A percentile compares a stretch with the other conserved stretches of the same genome.
phyloP scores from a whole-genome alignment of 805 yeast species.

The Cyberlindnera xishuangbannaensis region DNA sequence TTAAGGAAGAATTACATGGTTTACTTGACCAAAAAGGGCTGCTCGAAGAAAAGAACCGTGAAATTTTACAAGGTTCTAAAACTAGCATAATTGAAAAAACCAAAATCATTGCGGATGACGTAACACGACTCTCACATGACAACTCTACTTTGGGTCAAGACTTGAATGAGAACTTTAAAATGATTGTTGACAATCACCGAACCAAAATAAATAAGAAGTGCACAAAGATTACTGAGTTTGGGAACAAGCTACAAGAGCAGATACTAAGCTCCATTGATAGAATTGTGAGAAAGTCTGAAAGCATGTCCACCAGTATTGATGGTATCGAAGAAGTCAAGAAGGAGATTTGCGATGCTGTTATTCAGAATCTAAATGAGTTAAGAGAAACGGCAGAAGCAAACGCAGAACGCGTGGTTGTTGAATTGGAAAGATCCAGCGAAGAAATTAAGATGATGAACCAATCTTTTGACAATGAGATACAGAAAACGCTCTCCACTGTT shows the following conservation, averaged over 20 bases:
- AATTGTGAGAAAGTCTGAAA: conserved; percentile 1
- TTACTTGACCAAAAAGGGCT: conserved; percentile 7
- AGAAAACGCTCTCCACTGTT: conserved; percentile 7
- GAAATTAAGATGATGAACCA: not conserved
- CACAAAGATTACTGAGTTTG: conserved; percentile 1
- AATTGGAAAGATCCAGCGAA: not conserved
- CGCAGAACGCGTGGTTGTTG: not conserved
- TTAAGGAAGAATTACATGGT: conserved; percentile 7
- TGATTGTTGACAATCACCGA: conserved; percentile 12
- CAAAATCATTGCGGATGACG: conserved; percentile 1
- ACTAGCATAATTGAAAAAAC: conserved; percentile 3
- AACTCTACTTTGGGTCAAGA: conserved; percentile 6
- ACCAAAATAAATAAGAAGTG: conserved; percentile 10
- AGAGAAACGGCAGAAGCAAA: not conserved
- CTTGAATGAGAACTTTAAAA: conserved; percentile 11
- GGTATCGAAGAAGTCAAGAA: conserved; percentile 13
- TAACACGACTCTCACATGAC: conserved; percentile 6
- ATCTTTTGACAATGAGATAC: conserved; percentile 1
- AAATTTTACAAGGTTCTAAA: conserved; percentile 11
- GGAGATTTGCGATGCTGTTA: conserved; percentile 15
- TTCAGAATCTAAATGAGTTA: conserved; percentile 14
- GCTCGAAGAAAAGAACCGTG: conserved; percentile 14
- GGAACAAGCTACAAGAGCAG: conserved; percentile 1
- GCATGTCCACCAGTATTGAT: conserved; percentile 9
- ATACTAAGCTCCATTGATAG: conserved; percentile 8